Evolutionary conservation across 2,329 filamentous ascomycete species (phyloP), one percentile per base, ranked within the genome.

Genomic region (Chrysoporthe cubensis): DNA sequence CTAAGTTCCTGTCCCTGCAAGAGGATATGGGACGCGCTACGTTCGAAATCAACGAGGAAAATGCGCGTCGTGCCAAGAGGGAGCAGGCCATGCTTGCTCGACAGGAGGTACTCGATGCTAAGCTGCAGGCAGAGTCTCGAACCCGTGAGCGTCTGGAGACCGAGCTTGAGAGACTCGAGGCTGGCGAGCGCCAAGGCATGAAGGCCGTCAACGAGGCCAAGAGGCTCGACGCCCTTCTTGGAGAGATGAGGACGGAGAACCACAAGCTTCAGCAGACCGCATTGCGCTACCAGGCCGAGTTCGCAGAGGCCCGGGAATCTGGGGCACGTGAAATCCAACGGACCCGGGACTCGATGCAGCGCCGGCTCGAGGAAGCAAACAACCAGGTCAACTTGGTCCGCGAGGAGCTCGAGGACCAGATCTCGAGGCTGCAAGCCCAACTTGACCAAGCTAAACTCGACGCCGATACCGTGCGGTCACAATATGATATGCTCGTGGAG

Each of bases 371-470:
- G 68, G 84, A 88, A 50, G 92, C 94, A 63, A 96, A 94, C 75
- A 90, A 92, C 76, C 91, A 97, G 74, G 91, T 95, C 78, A 95
- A 96, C 74, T 87, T 91, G 65, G 89, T 95, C 40, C 91, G 93
- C 64, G 88, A 91, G 59, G 91, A 95, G 74, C 86, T 96, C 13
- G 94, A 97, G 76, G 89, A 90, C 68, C 92, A 97, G 76, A 87
- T 96, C 69, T 80, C 85, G 37, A 90, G 89, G 73, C 81, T 94
- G 40, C 89, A 93, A 64, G 81, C 85, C 26, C 92, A 97, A 76
- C 81, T 97, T 56, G 93, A 97, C 71, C 89, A 90, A 72, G 85
- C 91, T 66, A 91, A 87, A 75, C 84, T 96, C 75, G 93, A 97
- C 71, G 87, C 90, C 11, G 93, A 97, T 74, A 94, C 91, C 3